Evolutionary conservation across 2,329 filamentous ascomycete genomes (phyloP), one percentile per base, ranked within the genome.

Genomic region (Leptosphaerulina australis): DNA sequence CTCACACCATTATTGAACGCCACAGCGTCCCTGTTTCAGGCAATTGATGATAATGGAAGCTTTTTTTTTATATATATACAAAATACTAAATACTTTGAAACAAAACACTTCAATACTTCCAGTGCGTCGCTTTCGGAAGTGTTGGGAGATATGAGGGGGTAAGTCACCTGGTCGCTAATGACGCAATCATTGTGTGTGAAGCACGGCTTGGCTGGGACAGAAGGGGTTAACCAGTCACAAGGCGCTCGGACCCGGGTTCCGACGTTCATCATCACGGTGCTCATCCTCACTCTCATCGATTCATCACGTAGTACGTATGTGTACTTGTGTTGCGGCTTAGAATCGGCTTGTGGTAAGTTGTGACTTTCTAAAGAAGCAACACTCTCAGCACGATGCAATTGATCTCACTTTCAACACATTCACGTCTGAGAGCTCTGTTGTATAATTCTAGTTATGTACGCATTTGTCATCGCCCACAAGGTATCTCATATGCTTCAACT

Each of bases 191-290:
- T 24, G 44, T 46, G 33, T 39, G 49, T 46, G 39, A 53, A 36
- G 36, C 33, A 29, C 14, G 34, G 33, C 21, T 49, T 39, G 50
- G 51, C 47, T 51, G 54, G 50, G 46, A 22, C 34, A 29, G 37
- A 25, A 15, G 28, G 29, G 21, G 28, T 29, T 21, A 34, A 34
- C 54, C 55, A 60, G 57, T 59, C 53, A 48, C 31, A 53, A 50
- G 37, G 45, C 46, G 39, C 45, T 49, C 44, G 43, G 21, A 39
- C 41, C 34, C 43, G 22, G 25, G 11, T 33, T 47, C 45, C 36
- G 45, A 24, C 14, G 25, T 38, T 25, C 36, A 49, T 47, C 56
- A 59, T 54, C 45, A 52, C 22, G 40, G 48, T 55, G 44, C 47
- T 50, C 50, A 43, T 50, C n/a, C 30, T 49, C 18, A 17, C 43